A percentile compares a stretch with the other conserved stretches of the same genome.
Conservation (phyloP, 2,329 filamentous ascomycete species). For the Drechslerella dactyloides region DNA sequence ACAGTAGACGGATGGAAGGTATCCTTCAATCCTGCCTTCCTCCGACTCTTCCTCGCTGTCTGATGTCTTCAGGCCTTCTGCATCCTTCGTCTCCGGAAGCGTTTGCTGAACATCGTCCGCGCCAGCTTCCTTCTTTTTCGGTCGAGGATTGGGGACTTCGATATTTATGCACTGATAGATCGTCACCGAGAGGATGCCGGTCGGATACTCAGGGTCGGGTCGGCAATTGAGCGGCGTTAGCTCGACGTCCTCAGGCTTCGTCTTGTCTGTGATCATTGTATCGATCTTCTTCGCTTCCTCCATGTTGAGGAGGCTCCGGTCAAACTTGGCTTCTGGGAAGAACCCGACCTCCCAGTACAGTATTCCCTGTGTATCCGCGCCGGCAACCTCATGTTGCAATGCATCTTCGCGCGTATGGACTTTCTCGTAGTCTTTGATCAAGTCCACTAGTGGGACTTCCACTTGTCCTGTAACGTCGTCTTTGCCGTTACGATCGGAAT, state of each 20-base stretch:
- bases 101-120: slow-evolving; percentile 34
- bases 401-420: slow-evolving; percentile 90
- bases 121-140: slow-evolving; percentile 24
- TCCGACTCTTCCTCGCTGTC: slow-evolving; percentile 42
- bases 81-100: slow-evolving; percentile 81
- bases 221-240: slow-evolving; percentile 88
- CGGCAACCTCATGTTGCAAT: slow-evolving; percentile 80
- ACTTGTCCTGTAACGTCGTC: slow-evolving; percentile 96
- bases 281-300: slow-evolving; percentile 75
- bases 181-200: slow-evolving; percentile 82
- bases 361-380: slow-evolving; percentile 87
- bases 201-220: slow-evolving; percentile 92
- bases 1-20: slow-evolving; percentile 87
- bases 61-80: slow-evolving; percentile 69
- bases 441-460: slow-evolving; percentile 88
- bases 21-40: slow-evolving; percentile 36
- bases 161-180: slow-evolving; percentile 95
- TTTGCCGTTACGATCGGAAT: slow-evolving; percentile 85
- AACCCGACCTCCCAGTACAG: slow-evolving; percentile 96
- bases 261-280: slow-evolving; percentile 84
- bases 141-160: slow-evolving; percentile 60
- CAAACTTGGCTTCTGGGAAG: slow-evolving; percentile 88
- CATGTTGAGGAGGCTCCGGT: slow-evolving; percentile 73
- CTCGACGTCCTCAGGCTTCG: slow-evolving; percentile 74
- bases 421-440: slow-evolving; percentile 90